A percentile compares a stretch with the other conserved stretches of the same genome.
Evolutionary conservation across 805 yeast species (phyloP).

Genomic region (Blastobotrys peoriensis): DNA sequence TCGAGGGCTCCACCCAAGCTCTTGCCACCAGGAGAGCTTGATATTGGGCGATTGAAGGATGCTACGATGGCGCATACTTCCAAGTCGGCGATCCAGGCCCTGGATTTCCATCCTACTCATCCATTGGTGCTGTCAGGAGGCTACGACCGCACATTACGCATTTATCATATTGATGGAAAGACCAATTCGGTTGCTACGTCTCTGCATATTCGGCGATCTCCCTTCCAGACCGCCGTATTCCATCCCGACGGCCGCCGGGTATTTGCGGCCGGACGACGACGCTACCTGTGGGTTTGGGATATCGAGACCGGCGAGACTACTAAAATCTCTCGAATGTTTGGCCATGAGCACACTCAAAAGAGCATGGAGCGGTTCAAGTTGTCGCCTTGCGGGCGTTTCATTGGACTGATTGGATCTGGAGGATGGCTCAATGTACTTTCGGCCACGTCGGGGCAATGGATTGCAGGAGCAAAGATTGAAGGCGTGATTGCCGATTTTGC

Average conservation of each 20-base stretch:
- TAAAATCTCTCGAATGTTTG: constrained; percentile 83
- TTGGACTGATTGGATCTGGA: constrained; percentile 74
- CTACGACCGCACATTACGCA: constrained; percentile 78
- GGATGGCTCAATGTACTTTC: constrained; percentile 88
- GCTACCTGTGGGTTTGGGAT: constrained; percentile 91
- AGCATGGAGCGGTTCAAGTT: constrained; percentile 82
- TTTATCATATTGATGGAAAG: constrained; percentile 88
- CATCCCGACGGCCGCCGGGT: constrained; percentile 49
- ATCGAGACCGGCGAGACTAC: constrained; percentile 67
- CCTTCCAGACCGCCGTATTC: constrained; percentile 72
- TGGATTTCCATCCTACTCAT: constrained; percentile 77
- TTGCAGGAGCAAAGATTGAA: constrained; percentile 81
- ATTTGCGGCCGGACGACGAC: constrained; percentile 85
- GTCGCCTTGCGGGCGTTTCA: constrained; percentile 63
- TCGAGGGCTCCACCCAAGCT: constrained; percentile 38
- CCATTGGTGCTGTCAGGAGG: constrained; percentile 89
- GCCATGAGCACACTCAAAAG: constrained; percentile 78
- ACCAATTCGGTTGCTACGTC: constrained; percentile 75
- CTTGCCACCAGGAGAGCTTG: constrained; percentile 63
- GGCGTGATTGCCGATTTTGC: constrained; percentile 80
- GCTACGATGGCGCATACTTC: constrained; percentile 70
- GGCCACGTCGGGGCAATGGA: constrained; percentile 77
- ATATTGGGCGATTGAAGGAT: constrained; percentile 78
- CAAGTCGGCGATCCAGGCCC: constrained; percentile 74
- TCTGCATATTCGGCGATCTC: constrained; percentile 69